Evolutionary conservation across 805 yeast genomes (phyloP).

Genomic region (Barnettozyma siamensis): DNA sequence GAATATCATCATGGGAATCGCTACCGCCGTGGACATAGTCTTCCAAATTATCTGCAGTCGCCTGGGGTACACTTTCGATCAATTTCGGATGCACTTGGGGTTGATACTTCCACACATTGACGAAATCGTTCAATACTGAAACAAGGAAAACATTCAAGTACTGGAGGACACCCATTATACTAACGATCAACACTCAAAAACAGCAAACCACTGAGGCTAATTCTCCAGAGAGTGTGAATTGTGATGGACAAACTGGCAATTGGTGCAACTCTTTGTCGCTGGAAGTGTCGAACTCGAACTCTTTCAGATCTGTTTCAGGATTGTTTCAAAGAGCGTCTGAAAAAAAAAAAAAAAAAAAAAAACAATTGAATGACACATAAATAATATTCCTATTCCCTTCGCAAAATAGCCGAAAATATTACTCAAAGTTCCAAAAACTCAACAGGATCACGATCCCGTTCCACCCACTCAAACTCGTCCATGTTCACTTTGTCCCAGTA

Average conservation of each 20-base stretch:
- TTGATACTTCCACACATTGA: background rate
- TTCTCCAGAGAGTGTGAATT: too few species aligned
- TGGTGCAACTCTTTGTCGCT: too few species aligned
- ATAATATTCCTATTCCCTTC: too few species aligned
- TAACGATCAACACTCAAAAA: too few species aligned
- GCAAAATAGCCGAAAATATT: background rate
- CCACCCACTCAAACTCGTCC: slow-evolving; percentile 13
- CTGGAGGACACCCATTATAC: background rate
- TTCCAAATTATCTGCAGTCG: background rate
- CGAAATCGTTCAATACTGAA: slow-evolving; percentile 2
- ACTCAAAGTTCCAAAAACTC: slow-evolving; percentile 5
- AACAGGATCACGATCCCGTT: slow-evolving; percentile 11
- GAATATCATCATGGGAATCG: background rate
- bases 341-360: background rate
- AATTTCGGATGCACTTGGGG: slow-evolving; percentile 1
- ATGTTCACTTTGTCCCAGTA: slow-evolving; percentile 7
- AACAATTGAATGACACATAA: slow-evolving; percentile 1
- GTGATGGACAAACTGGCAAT: too few species aligned
- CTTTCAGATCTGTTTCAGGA: background rate
- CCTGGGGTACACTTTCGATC: background rate
- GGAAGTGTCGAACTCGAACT: background rate
- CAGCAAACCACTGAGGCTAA: too few species aligned
- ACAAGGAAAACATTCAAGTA: background rate
- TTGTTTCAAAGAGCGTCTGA: background rate
- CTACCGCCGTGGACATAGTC: background rate